Evolutionary conservation across 805 yeast genomes (phyloP).

Genomic region (Kurtzmaniella fragi): DNA sequence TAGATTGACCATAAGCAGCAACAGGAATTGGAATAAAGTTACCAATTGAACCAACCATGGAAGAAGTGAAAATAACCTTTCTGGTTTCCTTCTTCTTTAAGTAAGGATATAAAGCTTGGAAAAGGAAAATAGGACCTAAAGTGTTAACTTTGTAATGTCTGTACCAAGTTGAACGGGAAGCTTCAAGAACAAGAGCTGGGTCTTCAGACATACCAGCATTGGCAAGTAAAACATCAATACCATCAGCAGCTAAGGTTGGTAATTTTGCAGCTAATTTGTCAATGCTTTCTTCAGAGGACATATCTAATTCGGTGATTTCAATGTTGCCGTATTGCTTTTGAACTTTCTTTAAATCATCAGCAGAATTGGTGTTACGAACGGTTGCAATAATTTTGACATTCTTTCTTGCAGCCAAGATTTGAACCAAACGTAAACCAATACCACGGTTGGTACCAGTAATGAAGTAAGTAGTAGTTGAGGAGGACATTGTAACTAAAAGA

Average conservation of each 20-base stretch:
- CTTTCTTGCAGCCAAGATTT: slow-evolving; percentile 18
- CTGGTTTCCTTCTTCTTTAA: slow-evolving; percentile 16
- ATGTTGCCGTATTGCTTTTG: slow-evolving; percentile 10
- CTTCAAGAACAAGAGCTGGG: slow-evolving; percentile 9
- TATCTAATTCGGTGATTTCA: slow-evolving; percentile 15
- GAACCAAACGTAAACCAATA: slow-evolving; percentile 31
- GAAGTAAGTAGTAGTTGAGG: slow-evolving; percentile 7
- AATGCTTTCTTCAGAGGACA: slow-evolving; percentile 12
- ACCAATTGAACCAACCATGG: slow-evolving; percentile 20
- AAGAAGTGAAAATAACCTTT: slow-evolving; percentile 24
- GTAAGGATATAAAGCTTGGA: slow-evolving; percentile 22
- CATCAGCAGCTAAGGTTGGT: slow-evolving; percentile 7
- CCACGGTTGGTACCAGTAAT: slow-evolving; percentile 41
- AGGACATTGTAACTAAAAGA: no score
- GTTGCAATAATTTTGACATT: slow-evolving; percentile 35
- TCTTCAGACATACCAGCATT: slow-evolving; percentile 25
- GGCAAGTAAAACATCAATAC: slow-evolving; percentile 28
- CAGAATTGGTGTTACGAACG: slow-evolving; percentile 23
- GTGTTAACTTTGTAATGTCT: slow-evolving; percentile 16
- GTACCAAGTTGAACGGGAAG: slow-evolving; percentile 12
- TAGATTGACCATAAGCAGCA: slow-evolving; percentile 29
- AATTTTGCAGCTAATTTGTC: slow-evolving; percentile 10
- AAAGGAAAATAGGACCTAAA: slow-evolving; percentile 24
- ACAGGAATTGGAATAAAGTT: slow-evolving; percentile 13
- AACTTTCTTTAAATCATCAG: slow-evolving; percentile 13